These are phyloP conservation scores for Syzygium jambos DNA, from an alignment of 345 rosid species.

Conservation along the genomic window DNA sequence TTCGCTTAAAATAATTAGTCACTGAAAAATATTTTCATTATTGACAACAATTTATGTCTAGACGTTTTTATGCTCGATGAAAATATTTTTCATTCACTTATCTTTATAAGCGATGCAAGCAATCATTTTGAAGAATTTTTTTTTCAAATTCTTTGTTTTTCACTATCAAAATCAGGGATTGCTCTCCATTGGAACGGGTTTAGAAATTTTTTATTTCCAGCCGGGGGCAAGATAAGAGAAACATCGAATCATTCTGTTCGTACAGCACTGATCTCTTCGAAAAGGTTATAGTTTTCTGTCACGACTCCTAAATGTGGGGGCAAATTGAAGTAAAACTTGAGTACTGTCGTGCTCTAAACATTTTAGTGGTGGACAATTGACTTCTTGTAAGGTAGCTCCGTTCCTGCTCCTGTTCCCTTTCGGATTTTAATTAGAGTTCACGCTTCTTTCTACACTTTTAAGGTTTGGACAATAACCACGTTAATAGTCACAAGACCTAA, in stretches of 20 bases:
- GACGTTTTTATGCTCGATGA: no score
- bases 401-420: background rate
- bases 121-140: background rate
- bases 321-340: background rate
- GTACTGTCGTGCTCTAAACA: background rate
- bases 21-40: fast-evolving
- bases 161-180: background rate
- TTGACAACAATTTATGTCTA: background rate
- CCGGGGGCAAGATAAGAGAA: background rate
- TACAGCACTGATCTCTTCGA: background rate
- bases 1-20: background rate
- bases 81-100: no score
- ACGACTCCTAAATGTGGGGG: background rate
- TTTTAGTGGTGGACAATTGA: background rate
- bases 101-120: fast-evolving
- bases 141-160: background rate
- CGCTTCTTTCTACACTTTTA: background rate
- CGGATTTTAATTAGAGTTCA: background rate
- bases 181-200: background rate
- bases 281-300: background rate
- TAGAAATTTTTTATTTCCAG: background rate
- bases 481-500: background rate
- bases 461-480: background rate
- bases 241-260: background rate
- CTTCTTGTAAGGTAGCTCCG: background rate